Conservation (phyloP, 208 protist genomes). For the Leishmania major region DNA sequence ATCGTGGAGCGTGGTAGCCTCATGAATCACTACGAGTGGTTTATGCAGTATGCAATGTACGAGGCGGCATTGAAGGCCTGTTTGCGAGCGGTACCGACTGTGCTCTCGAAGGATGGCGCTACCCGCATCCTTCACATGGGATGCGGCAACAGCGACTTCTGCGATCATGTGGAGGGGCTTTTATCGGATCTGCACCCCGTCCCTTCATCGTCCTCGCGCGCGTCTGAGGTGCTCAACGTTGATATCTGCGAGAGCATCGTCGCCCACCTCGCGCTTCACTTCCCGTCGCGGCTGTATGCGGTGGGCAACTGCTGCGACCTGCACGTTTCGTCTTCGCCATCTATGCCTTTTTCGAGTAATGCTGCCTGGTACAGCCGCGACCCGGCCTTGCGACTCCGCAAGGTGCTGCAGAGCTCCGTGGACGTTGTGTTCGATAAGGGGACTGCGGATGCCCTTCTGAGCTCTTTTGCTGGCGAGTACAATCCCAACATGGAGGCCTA, state of each 20-base stretch:
- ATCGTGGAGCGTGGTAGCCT: conserved; percentile 35
- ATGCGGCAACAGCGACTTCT: conserved; percentile 71
- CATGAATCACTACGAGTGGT: conserved; percentile 76
- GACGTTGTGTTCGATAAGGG: conserved; percentile 74
- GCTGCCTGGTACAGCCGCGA: conserved; percentile 15
- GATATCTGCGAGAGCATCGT: conserved; percentile 65
- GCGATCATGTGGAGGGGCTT: conserved; percentile 34
- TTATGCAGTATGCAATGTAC: conserved; percentile 55
- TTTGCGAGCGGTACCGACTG: neutral
- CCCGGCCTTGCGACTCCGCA: conserved; percentile 2
- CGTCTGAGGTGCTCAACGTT: conserved; percentile 48
- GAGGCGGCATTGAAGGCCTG: conserved; percentile 24
- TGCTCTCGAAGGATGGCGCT: neutral
- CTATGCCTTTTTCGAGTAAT: neutral
- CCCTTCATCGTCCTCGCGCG: neutral
- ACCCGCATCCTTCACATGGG: conserved; percentile 53
- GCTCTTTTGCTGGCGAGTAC: conserved; percentile 55
- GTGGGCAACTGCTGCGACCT: conserved; percentile 60
- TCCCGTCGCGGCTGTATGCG: conserved; percentile 43
- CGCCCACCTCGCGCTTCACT: conserved; percentile 21
- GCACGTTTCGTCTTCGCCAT: conserved; percentile 1
- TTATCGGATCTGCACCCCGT: neutral
- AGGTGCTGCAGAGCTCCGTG: conserved; percentile 17
- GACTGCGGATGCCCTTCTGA: conserved; percentile 62
- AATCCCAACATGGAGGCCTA: conserved; percentile 64